Base-by-base conservation (phyloP, 345 rosid species). In the Erysimum cheiranthoides region DNA sequence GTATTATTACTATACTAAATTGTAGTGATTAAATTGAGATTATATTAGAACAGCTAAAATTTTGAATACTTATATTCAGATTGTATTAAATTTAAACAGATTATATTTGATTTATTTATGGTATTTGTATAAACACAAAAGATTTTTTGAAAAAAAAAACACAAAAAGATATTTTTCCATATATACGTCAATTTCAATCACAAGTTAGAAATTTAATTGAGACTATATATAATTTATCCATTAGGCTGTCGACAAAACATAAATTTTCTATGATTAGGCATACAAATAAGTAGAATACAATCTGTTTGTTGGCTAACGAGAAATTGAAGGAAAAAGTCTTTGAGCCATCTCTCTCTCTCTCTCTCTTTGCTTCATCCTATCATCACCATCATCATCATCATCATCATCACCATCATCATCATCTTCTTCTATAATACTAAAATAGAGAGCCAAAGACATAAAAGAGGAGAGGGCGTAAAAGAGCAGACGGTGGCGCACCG, bases 401-500 rank as follows among this genome's bases (percentile, higher is more conserved):
- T 40, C 49, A 43, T 43, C 16, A 2, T 32, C 34, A 31, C 32
- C 32, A 31, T 31, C 3, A 25, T 16, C 28, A n/a, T 34, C 30
- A 36, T 66, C 71, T 31, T 46, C 64, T 71, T 46, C 43, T 74
- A 62, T 73, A 80, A 52, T 61, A 45, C 68, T n/a, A 76, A 76
- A 63, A 61, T 61, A 70, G 69, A 79, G 73, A 61, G 8, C 39
- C 8, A 50, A 27, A 18, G 7, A 50, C 52, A 74, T 4, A 82
- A 58, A 40, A 70, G 79, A 68, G 68, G 73, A 34, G 80, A 70
- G 66, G 80, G 80, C 71, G 71, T 70, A 35, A 34, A 50, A 62
- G 9, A 82, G 82, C 70, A 72, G 80, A 65, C 86, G 85, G 87
- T 73, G 88, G 90, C 85, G 83, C 79, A 80, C 77, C 56, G 77